Evolutionary conservation across 345 rosid species (phyloP).

Genomic region (Orychophragmus violaceus): DNA sequence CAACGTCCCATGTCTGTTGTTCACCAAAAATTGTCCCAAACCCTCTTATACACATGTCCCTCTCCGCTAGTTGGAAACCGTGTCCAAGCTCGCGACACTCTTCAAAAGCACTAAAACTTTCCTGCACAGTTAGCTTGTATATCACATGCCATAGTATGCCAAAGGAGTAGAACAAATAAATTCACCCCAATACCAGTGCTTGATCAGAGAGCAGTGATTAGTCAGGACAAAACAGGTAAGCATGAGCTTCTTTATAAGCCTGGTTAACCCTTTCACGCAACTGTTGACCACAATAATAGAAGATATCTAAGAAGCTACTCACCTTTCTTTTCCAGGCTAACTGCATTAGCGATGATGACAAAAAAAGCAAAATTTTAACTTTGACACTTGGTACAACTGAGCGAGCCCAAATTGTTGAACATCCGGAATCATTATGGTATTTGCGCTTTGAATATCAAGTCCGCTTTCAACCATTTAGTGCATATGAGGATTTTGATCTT

Average conservation of each 20-base stretch:
- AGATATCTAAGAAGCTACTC: slow-evolving; percentile 26
- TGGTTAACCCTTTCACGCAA: slow-evolving; percentile 98
- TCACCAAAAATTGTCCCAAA: slow-evolving; percentile 96
- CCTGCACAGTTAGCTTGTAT: slow-evolving; percentile 43
- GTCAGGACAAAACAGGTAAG: slow-evolving; percentile 90
- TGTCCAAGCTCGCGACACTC: slow-evolving; percentile 91
- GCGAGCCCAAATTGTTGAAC: slow-evolving; percentile 95
- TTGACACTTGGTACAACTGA: slow-evolving; percentile 80
- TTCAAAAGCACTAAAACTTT: slow-evolving; percentile 88
- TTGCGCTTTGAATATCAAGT: slow-evolving; percentile 94
- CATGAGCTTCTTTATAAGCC: slow-evolving; percentile 94
- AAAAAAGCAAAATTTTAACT: too few species aligned
- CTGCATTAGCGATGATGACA: background rate
- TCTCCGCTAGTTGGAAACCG: slow-evolving; percentile 97
- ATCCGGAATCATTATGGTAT: slow-evolving; percentile 91
- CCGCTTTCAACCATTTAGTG: slow-evolving; percentile 97
- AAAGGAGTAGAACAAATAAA: background rate
- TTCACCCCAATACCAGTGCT: slow-evolving; percentile 50
- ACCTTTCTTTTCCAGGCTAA: slow-evolving; percentile 3
- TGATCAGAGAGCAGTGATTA: slow-evolving; percentile 67
- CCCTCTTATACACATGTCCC: slow-evolving; percentile 97
- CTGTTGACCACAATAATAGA: slow-evolving; percentile 38
- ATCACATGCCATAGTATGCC: slow-evolving; percentile 19
- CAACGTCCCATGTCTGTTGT: slow-evolving; percentile 97
- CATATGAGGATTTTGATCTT: slow-evolving; percentile 74